Percentiles rank a stretch among this genome's conserved stretches.
phyloP scores from a whole-genome alignment of 345 rosid species.

The Camelina neglecta region DNA sequence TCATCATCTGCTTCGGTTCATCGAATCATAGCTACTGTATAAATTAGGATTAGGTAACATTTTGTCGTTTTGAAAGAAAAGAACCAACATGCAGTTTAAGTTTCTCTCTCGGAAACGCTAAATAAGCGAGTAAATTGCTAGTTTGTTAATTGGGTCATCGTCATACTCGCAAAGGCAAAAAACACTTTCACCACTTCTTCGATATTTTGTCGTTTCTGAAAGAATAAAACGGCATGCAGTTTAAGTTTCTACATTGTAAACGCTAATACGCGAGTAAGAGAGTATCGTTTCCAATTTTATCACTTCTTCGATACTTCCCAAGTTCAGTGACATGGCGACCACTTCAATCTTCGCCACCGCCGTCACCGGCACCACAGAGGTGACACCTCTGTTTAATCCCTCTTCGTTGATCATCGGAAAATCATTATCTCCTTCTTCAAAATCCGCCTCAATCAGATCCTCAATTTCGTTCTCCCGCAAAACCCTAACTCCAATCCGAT shows the following conservation, averaged over 20 bases:
- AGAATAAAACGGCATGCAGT: constrained; percentile 28
- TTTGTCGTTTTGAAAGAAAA: too few species aligned
- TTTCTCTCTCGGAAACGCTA: too few species aligned
- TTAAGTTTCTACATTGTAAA: neutral
- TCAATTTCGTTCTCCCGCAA: constrained; percentile 40
- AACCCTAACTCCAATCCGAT: constrained; percentile 41
- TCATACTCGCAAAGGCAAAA: too few species aligned
- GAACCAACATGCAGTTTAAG: too few species aligned
- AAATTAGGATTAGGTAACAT: too few species aligned
- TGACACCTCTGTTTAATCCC: constrained; percentile 1
- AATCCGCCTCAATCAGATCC: constrained; percentile 36
- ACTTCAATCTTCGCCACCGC: constrained; percentile 32
- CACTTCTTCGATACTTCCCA: constrained; percentile 38
- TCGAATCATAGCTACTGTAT: too few species aligned
- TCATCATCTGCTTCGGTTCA: too few species aligned
- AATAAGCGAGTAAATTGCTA: too few species aligned
- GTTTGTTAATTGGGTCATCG: too few species aligned
- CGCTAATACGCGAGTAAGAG: neutral
- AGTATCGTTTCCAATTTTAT: neutral
- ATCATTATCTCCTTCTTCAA: neutral
- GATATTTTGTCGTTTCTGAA: constrained; percentile 22
- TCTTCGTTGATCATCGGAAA: constrained; percentile 27
- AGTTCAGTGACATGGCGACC: constrained; percentile 34
- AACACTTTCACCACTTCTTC: too few species aligned
- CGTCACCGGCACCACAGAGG: constrained; percentile 22